Conservation (phyloP, 176 grass and related monocot genomes). For the Eragrostis curvula region DNA sequence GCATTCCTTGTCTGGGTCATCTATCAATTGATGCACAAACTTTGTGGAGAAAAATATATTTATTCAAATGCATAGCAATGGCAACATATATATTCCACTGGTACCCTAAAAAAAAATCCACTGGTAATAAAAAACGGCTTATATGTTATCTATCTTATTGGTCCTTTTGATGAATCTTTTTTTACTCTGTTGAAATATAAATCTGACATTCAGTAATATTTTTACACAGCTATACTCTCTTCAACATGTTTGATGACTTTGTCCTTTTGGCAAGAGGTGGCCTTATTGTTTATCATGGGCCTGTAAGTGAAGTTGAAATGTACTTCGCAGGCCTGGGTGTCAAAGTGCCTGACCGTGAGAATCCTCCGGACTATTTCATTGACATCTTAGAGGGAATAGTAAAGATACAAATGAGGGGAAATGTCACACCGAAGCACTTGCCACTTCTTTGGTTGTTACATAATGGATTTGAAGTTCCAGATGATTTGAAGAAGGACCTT, state of each 20-base stretch:
- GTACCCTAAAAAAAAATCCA: not conserved
- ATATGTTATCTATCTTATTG: not conserved
- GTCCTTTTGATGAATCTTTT: not conserved
- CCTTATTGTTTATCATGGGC: conserved; percentile 71
- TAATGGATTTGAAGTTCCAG: conserved; percentile 69
- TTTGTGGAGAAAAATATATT: conserved; percentile 16
- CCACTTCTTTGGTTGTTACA: conserved; percentile 74
- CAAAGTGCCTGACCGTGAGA: conserved; percentile 64
- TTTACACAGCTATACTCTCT: conserved; percentile 76
- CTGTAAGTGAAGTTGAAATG: conserved; percentile 63
- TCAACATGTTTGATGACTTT: conserved; percentile 83
- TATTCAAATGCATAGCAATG: not conserved
- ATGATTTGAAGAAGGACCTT: conserved; percentile 60
- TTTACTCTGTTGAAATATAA: conserved; percentile 22
- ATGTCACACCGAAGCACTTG: conserved; percentile 54
- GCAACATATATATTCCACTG: not conserved
- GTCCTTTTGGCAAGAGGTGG: conserved; percentile 88
- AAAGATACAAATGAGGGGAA: conserved; percentile 50
- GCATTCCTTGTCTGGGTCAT: conserved; percentile 6
- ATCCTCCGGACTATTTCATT: conserved; percentile 87
- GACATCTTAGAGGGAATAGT: conserved; percentile 79
- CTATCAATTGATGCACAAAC: conserved; percentile 4
- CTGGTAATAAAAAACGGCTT: not conserved
- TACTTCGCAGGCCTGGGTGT: conserved; percentile 74
- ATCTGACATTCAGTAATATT: conserved; percentile 30